Percentiles rank a stretch among this genome's conserved stretches.
Conservation (phyloP, 495 filamentous ascomycete genomes). For the Poronia punctata region DNA sequence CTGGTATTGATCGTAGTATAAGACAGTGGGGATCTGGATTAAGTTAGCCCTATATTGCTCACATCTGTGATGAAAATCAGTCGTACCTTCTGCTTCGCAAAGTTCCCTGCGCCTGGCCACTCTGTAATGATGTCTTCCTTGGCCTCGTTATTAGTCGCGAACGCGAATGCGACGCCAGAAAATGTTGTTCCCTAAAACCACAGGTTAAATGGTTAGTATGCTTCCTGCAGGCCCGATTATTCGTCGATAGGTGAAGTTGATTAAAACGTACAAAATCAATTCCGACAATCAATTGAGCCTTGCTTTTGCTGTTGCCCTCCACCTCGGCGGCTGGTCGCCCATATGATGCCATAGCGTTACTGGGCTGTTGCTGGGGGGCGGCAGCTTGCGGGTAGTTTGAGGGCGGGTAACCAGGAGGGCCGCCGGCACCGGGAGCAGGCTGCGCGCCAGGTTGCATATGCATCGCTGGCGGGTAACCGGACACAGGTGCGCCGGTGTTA, state of each 20-base stretch:
- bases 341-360: conserved; percentile 28
- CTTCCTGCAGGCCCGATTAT: conserved; percentile 5
- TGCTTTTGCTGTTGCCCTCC: conserved; percentile 74
- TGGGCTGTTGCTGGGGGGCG: conserved; percentile 31
- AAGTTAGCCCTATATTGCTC: conserved; percentile 12
- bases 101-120: conserved; percentile 69
- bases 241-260: neutral
- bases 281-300: conserved; percentile 72
- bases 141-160: conserved; percentile 68
- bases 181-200: conserved; percentile 62
- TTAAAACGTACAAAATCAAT: conserved; percentile 78
- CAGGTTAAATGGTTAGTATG: conserved; percentile 19
- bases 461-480: conserved; percentile 49
- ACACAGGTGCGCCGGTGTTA: conserved; percentile 52
- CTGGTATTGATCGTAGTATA: conserved; percentile 72
- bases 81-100: conserved; percentile 67
- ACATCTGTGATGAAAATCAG: neutral
- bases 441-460: conserved; percentile 44
- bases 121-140: conserved; percentile 76
- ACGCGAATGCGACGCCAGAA: conserved; percentile 68
- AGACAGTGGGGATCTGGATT: conserved; percentile 61
- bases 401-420: conserved; percentile 34
- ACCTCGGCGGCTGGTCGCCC: conserved; percentile 61
- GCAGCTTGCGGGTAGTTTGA: conserved; percentile 37
- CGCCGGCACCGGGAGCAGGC: conserved; percentile 44